Base-by-base conservation (phyloP, 768 basidiomycete genomes). In the Leccinum subgranulosum region DNA sequence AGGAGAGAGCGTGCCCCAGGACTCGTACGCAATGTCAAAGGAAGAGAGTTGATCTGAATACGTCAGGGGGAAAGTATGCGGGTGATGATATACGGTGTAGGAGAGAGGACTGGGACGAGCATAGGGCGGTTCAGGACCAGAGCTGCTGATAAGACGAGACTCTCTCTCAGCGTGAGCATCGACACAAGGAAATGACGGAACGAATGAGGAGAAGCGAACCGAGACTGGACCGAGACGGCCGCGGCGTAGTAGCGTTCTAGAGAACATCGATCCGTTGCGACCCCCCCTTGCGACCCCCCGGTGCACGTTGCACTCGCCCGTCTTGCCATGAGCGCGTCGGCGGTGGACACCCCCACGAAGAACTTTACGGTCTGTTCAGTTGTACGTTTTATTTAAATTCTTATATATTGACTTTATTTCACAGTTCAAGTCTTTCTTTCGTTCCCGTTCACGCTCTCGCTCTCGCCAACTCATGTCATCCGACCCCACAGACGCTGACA, bases 1-100 rank as follows among this genome's bases (percentile, higher is more conserved):
- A 0, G 88, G 77, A 23, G 90, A 90, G 46, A 98, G 87, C 2
- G 83, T 84, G 3, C 97, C 97, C 97, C 97, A 99, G 0, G 97
- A 92, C 77, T 99, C 97, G 79, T 98, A 99, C 0, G 97, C 97
- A 57, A 98, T 82, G 62, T 92, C 84, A 64, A 94, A 87, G 7
- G 84, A 75, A 1, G 87, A 83, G 0, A 96, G 79, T 2, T 76
- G 59, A 1, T 76, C 73, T 56, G 86, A 81, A 61, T 86, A 86
- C 6, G 84, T 80, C 28, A 96, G 80, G 1, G 80, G 77, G n/a
- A 96, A 75, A 0, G 90, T 86, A 2, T 65, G 62, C 0, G 70
- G 61, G 65, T 91, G 86, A 59, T 81, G 82, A 68, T 87, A 95
- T 25, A 81, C 72, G 41, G 81, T 74, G 78, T 95, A 97, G 0